These are phyloP conservation scores for Bremia lactucae DNA, from an alignment of 352 stramenopile species.

Conservation along the genomic window DNA sequence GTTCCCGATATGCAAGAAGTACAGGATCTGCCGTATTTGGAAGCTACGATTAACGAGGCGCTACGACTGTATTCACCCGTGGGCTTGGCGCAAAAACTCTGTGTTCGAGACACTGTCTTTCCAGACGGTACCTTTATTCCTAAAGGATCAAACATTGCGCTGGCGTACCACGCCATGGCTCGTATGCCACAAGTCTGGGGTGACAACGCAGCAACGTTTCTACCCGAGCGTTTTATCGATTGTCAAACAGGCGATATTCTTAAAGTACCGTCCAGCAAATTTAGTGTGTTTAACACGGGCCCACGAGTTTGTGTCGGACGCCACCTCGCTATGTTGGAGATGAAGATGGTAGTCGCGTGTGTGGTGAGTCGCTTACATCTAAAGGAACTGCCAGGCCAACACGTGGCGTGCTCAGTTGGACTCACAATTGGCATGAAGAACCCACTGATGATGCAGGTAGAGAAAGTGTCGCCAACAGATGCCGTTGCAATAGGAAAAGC, in stretches of 20 bases:
- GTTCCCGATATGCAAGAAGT: constrained; percentile 21
- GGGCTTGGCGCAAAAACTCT: constrained; percentile 23
- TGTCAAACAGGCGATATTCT: constrained; percentile 16
- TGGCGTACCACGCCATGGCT: constrained; percentile 29
- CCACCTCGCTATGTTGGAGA: constrained; percentile 68
- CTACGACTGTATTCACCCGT: constrained; percentile 36
- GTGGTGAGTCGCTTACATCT: constrained; percentile 48
- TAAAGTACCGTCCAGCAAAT: constrained; percentile 21
- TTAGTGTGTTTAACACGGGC: constrained; percentile 27
- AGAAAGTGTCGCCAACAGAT: constrained; percentile 3
- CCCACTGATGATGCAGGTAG: constrained; percentile 22
- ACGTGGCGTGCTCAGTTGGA: constrained; percentile 28
- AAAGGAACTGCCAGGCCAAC: constrained; percentile 19
- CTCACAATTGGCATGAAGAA: constrained; percentile 42
- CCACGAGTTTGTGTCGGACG: constrained; percentile 20
- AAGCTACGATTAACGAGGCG: constrained; percentile 30
- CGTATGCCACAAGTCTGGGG: constrained; percentile 32
- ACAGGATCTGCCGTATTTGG: constrained; percentile 18
- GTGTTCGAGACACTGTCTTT: constrained; percentile 26
- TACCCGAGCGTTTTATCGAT: constrained; percentile 34
- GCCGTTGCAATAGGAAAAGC: constrained; percentile 4
- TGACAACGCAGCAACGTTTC: constrained; percentile 23
- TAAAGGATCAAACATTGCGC: constrained; percentile 24
- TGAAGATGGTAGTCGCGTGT: constrained; percentile 48
- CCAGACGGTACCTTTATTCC: constrained; percentile 37